These are phyloP conservation scores for Penicillium desertorum DNA, from an alignment of 495 filamentous ascomycete species.

Conservation along the genomic window DNA sequence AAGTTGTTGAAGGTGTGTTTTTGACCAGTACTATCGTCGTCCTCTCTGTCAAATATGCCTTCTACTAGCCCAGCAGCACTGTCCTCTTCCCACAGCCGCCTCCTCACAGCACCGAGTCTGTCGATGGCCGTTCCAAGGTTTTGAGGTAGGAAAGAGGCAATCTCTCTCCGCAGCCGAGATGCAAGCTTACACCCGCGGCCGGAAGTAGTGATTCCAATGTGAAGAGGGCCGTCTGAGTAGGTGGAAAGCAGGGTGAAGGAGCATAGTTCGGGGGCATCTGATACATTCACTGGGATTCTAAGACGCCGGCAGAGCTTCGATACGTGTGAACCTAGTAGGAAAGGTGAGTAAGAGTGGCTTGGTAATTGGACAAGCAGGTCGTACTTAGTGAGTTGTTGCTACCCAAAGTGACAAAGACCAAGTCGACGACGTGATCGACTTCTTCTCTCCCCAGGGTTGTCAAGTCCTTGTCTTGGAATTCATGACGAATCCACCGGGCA, in stretches of 20 bases:
- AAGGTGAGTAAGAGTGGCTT: background rate
- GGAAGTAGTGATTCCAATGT: slow-evolving; percentile 94
- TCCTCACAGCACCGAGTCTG: slow-evolving; percentile 72
- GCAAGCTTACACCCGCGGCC: slow-evolving; percentile 94
- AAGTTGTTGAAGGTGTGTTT: slow-evolving; percentile 82
- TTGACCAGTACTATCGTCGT: slow-evolving; percentile 84
- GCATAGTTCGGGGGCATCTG: slow-evolving; percentile 84
- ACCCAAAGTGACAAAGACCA: slow-evolving; percentile 81
- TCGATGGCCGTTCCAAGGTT: slow-evolving; percentile 83
- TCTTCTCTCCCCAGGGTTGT: slow-evolving; percentile 75
- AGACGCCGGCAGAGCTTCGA: slow-evolving; percentile 72
- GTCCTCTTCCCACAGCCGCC: slow-evolving; percentile 78
- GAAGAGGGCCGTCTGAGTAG: slow-evolving; percentile 85
- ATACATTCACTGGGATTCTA: slow-evolving; percentile 89
- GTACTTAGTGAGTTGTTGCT: slow-evolving; percentile 53
- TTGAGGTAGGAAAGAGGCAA: slow-evolving; percentile 72
- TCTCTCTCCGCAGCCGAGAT: slow-evolving; percentile 83
- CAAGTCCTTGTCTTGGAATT: slow-evolving; percentile 73
- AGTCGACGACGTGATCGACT: slow-evolving; percentile 77
- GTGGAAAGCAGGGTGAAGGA: slow-evolving; percentile 87
- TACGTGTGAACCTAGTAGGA: slow-evolving; percentile 60
- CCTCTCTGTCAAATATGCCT: slow-evolving; percentile 55
- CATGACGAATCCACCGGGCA: slow-evolving; percentile 67
- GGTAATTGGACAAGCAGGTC: slow-evolving; percentile 15
- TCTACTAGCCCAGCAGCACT: slow-evolving; percentile 53